A percentile compares a stretch with the other conserved stretches of the same genome.
phyloP scores from a whole-genome alignment of 441 rosid species.

The Erodium trifolium region DNA sequence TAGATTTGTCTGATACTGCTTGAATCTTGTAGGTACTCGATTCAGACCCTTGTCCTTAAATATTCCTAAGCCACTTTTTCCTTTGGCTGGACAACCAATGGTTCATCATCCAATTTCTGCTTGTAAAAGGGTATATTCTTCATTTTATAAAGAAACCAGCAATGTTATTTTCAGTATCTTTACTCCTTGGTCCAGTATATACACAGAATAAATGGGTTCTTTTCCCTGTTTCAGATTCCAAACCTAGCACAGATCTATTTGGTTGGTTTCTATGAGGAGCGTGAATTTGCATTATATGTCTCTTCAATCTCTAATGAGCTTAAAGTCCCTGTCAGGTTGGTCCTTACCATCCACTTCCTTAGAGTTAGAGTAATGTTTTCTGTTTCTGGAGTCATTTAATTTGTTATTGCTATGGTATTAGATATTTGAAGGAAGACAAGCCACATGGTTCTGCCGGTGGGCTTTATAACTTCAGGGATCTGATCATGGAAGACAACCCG shows the following conservation, averaged over 20 bases:
- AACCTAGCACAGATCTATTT: slow-evolving; percentile 68
- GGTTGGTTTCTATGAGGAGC: slow-evolving; percentile 79
- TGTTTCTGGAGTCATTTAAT: slow-evolving; percentile 1
- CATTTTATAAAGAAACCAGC: neutral
- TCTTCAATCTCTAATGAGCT: slow-evolving; percentile 82
- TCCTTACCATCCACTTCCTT: neutral
- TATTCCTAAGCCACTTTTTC: slow-evolving; percentile 73
- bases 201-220: neutral
- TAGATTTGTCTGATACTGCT: too few species aligned
- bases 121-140: slow-evolving; percentile 58
- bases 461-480: slow-evolving; percentile 63
- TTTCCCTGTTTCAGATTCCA: slow-evolving; percentile 37
- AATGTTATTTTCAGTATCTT: neutral
- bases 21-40: slow-evolving; percentile 45
- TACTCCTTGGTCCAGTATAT: too few species aligned
- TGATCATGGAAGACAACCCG: slow-evolving; percentile 76
- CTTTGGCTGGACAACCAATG: slow-evolving; percentile 85
- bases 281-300: slow-evolving; percentile 69
- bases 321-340: slow-evolving; percentile 67
- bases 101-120: slow-evolving; percentile 92
- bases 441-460: slow-evolving; percentile 98
- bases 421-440: slow-evolving; percentile 82
- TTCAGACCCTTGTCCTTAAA: slow-evolving; percentile 80
- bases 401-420: slow-evolving; percentile 10
- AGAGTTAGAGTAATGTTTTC: slow-evolving; percentile 7